These are phyloP conservation scores for Phylloporus arenicola DNA, from an alignment of 768 basidiomycete species.

Conservation along the genomic window DNA sequence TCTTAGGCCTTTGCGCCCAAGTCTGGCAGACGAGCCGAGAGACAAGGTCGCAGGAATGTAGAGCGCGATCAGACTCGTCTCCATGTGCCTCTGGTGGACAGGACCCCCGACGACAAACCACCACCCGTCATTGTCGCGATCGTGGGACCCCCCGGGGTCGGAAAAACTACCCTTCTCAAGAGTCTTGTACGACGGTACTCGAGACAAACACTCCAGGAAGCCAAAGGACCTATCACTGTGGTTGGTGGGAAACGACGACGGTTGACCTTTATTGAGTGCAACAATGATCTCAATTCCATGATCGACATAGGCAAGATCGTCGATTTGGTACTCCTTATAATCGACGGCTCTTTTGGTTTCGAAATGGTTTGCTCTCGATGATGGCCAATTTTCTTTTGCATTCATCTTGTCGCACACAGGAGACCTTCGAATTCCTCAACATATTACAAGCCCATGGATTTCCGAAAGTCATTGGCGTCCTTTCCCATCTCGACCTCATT, in stretches of 20 bases:
- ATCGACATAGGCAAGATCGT: constrained; percentile 97
- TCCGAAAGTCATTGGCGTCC: constrained; percentile 95
- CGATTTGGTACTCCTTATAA: constrained; percentile 93
- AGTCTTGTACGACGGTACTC: constrained; percentile 88
- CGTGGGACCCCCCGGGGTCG: constrained; percentile 95
- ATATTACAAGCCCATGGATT: constrained; percentile 96
- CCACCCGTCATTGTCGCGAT: constrained; percentile 93
- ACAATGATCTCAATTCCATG: constrained; percentile 97
- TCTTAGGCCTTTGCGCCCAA: constrained; percentile 81
- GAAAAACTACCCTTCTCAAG: constrained; percentile 91
- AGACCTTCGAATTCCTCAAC: constrained; percentile 98
- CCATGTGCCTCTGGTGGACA: constrained; percentile 92
- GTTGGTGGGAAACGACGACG: constrained; percentile 89
- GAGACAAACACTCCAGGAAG: constrained; percentile 86
- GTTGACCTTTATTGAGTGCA: constrained; percentile 96
- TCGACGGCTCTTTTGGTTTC: constrained; percentile 96
- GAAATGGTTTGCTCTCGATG: constrained; percentile 75
- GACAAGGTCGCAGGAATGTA: constrained; percentile 83
- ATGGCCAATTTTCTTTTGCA: not conserved
- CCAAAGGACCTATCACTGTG: constrained; percentile 91
- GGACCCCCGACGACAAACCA: constrained; percentile 86
- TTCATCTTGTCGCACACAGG: constrained; percentile 43
- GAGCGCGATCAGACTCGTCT: constrained; percentile 92
- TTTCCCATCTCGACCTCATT: constrained; percentile 95
- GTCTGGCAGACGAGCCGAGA: constrained; percentile 85